phyloP scores from a whole-genome alignment of 768 basidiomycete genomes.

The Suillus decipiens region DNA sequence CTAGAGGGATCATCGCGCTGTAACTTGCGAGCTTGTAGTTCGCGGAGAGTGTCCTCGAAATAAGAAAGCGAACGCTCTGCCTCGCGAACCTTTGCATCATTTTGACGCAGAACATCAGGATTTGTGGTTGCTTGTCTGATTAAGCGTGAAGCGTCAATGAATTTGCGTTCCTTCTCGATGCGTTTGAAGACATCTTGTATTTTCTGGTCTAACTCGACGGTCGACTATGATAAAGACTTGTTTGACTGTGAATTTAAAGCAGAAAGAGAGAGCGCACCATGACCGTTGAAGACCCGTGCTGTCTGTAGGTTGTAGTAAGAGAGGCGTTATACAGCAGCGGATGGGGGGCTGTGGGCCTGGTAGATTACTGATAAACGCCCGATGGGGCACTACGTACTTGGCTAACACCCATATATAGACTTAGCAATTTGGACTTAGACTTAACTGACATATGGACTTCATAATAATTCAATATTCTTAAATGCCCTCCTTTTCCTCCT shows the following conservation, averaged over 20 bases:
- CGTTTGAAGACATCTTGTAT: conserved; percentile 88
- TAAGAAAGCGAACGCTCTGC: conserved; percentile 82
- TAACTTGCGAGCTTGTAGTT: conserved; percentile 78
- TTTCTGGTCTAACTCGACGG: conserved; percentile 83
- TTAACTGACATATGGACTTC: not conserved
- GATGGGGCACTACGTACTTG: conserved; percentile 21
- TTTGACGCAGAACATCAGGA: conserved; percentile 79
- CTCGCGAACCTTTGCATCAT: conserved; percentile 85
- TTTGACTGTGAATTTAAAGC: conserved; percentile 13
- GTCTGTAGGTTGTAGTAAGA: conserved; percentile 17
- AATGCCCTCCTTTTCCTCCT: conserved; percentile 36
- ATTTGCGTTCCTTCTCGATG: conserved; percentile 91
- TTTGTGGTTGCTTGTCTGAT: conserved; percentile 83
- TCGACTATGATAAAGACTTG: conserved; percentile 16
- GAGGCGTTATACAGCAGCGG: conserved; percentile 20
- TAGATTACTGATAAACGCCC: conserved; percentile 25
- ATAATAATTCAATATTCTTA: not conserved
- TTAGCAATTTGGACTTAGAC: conserved; percentile 8
- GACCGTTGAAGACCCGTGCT: conserved; percentile 22
- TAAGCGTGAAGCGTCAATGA: conserved; percentile 80
- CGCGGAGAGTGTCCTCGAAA: conserved; percentile 83
- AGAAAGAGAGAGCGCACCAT: conserved; percentile 29
- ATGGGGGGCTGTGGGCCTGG: conserved; percentile 30
- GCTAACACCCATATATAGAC: conserved; percentile 26
- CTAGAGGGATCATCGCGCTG: conserved; percentile 56